Percentiles rank a stretch among this genome's conserved stretches.
These are phyloP conservation scores for Scytalidium lignicola DNA, from an alignment of 2,329 filamentous ascomycete species.

Conservation along the genomic window DNA sequence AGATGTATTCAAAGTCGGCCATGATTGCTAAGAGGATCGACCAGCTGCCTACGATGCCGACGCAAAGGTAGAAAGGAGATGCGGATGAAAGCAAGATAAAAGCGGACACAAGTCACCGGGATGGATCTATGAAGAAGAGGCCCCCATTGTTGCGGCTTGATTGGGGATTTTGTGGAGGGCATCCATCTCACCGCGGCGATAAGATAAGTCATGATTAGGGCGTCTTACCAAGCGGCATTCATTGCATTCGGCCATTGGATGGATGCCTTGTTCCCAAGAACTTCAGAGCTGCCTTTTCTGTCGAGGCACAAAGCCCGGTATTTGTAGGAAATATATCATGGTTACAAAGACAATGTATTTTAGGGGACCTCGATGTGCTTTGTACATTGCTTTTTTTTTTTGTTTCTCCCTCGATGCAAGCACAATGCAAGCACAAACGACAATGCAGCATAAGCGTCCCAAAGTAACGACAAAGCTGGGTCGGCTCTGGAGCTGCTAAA, in stretches of 20 bases:
- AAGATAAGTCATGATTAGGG: not conserved
- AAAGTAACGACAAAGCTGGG: not conserved
- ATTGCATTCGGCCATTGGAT: too few species aligned
- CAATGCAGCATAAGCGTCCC: not conserved
- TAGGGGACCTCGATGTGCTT: too few species aligned
- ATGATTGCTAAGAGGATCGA: constrained; percentile 7
- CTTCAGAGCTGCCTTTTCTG: not conserved
- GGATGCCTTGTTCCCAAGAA: too few species aligned
- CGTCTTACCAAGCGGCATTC: too few species aligned
- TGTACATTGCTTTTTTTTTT: too few species aligned
- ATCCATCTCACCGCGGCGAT: not conserved
- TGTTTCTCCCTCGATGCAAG: not conserved
- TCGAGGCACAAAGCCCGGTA: too few species aligned
- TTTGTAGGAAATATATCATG: too few species aligned
- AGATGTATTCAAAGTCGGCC: constrained; percentile 23
- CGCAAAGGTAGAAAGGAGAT: not conserved
- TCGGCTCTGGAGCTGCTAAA: not conserved
- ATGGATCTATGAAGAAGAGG: not conserved
- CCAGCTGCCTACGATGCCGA: not conserved
- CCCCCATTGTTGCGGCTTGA: not conserved
- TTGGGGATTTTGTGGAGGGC: not conserved
- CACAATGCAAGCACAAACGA: not conserved
- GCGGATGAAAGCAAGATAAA: not conserved
- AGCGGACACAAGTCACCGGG: not conserved
- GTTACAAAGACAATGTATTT: too few species aligned